phyloP scores from a whole-genome alignment of 1,139 yeast species.

The Kodamaea derodonti region DNA sequence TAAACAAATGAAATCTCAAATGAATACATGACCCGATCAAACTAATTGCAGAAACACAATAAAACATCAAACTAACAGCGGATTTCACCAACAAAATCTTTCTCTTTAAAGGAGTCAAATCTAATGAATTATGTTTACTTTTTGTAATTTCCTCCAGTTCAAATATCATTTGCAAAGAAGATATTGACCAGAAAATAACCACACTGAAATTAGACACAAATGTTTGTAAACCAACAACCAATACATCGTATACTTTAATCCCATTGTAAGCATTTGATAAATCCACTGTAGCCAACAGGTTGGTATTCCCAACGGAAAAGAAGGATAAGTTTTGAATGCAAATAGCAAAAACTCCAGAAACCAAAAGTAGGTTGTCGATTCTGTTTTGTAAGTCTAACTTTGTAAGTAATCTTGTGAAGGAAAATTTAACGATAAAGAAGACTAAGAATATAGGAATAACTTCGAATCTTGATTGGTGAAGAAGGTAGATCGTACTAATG shows the following conservation, averaged over 20 bases:
- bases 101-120: constrained; percentile 23
- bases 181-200: constrained; percentile 79
- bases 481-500: constrained; percentile 49
- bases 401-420: constrained; percentile 13
- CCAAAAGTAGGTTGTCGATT: constrained; percentile 21
- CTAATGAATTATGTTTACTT: constrained; percentile 12
- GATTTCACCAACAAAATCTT: constrained; percentile 34
- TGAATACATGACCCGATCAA: constrained; percentile 68
- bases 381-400: constrained; percentile 7
- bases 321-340: constrained; percentile 70
- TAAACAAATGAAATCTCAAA: constrained; percentile 80
- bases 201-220: constrained; percentile 81
- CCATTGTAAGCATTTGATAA: constrained; percentile 93
- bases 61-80: constrained; percentile 44
- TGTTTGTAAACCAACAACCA: constrained; percentile 74
- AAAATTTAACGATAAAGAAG: constrained; percentile 38
- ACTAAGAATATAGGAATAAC: constrained; percentile 69
- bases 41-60: constrained; percentile 53
- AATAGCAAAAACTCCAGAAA: constrained; percentile 21
- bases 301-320: constrained; percentile 87
- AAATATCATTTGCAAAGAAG: constrained; percentile 43
- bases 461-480: constrained; percentile 65
- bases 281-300: constrained; percentile 87
- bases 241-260: constrained; percentile 59
- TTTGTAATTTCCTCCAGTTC: constrained; percentile 18